phyloP scores from a whole-genome alignment of 352 stramenopile species.

The Salisapilia sapeloensis region DNA sequence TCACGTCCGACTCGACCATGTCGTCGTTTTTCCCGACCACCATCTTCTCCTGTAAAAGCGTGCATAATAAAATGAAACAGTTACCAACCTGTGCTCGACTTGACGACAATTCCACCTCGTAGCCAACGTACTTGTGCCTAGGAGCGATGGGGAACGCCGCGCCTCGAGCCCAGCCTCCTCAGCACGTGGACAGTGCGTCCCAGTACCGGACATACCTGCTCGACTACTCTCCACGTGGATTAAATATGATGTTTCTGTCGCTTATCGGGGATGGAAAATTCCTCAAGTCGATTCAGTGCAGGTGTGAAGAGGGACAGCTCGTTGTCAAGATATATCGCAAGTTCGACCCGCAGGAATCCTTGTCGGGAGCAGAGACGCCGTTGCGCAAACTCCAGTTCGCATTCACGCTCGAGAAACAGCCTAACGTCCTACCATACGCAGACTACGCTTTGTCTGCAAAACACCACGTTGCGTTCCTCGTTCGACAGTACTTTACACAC shows the following conservation, averaged over 20 bases:
- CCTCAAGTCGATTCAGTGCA: conserved; percentile 79
- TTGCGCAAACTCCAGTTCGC: conserved; percentile 28
- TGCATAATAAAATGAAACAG: too few relatives aligned
- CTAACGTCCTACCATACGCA: conserved; percentile 72
- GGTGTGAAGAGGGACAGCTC: conserved; percentile 66
- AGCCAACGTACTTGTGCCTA: too few relatives aligned
- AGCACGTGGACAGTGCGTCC: conserved; percentile 62
- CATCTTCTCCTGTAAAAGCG: too few relatives aligned
- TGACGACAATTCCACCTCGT: too few relatives aligned
- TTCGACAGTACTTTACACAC: conserved; percentile 92
- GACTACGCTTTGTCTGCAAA: conserved; percentile 65
- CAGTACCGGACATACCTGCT: conserved; percentile 80
- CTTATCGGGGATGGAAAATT: conserved; percentile 84
- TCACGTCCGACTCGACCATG: too few relatives aligned
- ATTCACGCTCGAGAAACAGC: conserved; percentile 51
- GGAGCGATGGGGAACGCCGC: conserved; percentile 63
- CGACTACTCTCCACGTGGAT: conserved; percentile 65
- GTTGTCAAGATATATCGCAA: conserved; percentile 84
- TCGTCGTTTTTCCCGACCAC: too few relatives aligned
- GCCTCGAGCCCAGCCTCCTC: conserved; percentile 57
- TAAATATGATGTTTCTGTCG: conserved; percentile 76
- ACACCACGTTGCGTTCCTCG: conserved; percentile 82
- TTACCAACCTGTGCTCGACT: too few relatives aligned
- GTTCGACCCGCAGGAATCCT: conserved; percentile 52
- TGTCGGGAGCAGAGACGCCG: conserved; percentile 31